Evolutionary conservation across 116 monocot species (phyloP), one percentile per base, ranked within the genome.

Genomic region (Trichopus zeylanicus): DNA sequence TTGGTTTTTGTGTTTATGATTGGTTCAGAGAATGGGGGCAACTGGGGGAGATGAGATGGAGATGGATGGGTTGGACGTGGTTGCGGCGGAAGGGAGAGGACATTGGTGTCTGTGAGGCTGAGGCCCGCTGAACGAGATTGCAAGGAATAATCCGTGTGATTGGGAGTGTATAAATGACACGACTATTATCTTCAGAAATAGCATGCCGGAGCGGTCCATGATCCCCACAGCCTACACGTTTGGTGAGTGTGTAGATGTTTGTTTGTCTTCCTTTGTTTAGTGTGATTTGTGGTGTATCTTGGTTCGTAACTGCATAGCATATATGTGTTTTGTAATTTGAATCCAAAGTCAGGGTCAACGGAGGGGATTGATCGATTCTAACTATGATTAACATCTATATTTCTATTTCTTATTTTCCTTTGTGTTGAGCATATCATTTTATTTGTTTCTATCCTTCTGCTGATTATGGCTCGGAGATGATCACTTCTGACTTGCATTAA

Each of bases 151-250:
- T 60, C 76, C 75, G 0, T 70, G 73, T 6, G 92, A 92, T 27
- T 99, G 92, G 92, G 99, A 99, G 39, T 99, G 99, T 64, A 86
- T 88, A 63, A 88, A 77, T 55, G 82, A 88, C 20, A 70, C 79
- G 37, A 86, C 99, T 55, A 70, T 99, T 37, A 73, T 82, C 30
- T 88, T 74, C 60, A 71, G 75, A 73, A 88, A 79, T 60, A 81
- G 68, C 70, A 35, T 81, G 21, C 48, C 58, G 0, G 98, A 97
- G 31, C 68, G 98, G 35, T 72, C 84, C 39, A 59, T 83, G 82
- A 53, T 55, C 18, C 92, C 99, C 13, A 63, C 64, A 27, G 72
- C 79, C 22, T 88, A 92, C 68, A 82, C 74, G 10, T 99, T 81
- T 54, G 99, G 99, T 99, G 64, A 88, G 82, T 58, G 13, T 37